Evolutionary conservation across 768 basidiomycete genomes (phyloP), one percentile per base, ranked within the genome.

Genomic region (Podaxis carcinomalis): DNA sequence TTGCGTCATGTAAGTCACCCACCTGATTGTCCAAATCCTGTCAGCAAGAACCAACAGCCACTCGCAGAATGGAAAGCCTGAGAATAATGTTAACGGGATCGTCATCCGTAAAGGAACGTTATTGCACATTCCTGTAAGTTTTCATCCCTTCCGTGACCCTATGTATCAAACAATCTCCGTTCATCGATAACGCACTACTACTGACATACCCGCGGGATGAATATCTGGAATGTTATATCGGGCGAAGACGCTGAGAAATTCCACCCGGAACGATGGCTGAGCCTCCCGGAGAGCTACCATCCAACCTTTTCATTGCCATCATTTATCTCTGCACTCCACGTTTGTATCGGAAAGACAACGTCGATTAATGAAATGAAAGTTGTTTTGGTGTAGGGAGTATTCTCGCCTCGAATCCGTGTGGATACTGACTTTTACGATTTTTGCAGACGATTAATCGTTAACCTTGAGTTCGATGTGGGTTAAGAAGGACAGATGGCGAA

Each of bases 211-310:
- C 77, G 79, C 37, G 78, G 77, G 4, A 69, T 82, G 47, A 84
- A 84, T 63, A 81, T 80, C 0, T 80, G 77, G 74, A 78, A 77
- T 56, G 74, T 70, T 11, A 62, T 80, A 10, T 84, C 81, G 82
- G 82, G 82, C 13, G 74, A 75, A 51, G 79, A 84, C 60, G 81
- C 81, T 2, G 79, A 80, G 64, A 77, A 78, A 78, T 82, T 82
- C 67, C 74, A 69, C 32, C 83, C 82, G 1, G 69, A 69, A 11
- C 76, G 83, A 40, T 83, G 82, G 81, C 72, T 78, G 5, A 67
- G 74, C 58, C 73, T 77, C 1, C 77, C 77, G 1, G 59, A 70
- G 23, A 67, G 65, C 1, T 77, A 74, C 66, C 73, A 75, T 63
- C 57, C 76, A 0, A 66, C 69, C 1, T 75, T 74, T 52, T 77